Percentiles rank a stretch among this genome's conserved stretches.
Conservation (phyloP, 495 filamentous ascomycete species). For the Podospora tetraspora region DNA sequence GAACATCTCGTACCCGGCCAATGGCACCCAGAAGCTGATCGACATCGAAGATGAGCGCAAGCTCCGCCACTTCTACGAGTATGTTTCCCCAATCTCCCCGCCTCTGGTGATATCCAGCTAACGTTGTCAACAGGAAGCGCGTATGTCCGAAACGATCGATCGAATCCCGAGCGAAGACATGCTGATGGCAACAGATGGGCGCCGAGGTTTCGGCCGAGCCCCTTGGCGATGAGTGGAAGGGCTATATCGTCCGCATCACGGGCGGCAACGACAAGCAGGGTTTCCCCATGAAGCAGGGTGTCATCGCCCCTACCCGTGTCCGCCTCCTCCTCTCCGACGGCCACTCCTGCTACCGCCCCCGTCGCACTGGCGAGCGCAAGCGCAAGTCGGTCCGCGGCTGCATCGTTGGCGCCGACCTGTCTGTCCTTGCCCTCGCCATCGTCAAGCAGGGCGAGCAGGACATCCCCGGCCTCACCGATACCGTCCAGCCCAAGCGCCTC, state of each 20-base stretch:
- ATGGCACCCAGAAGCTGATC: conserved; percentile 98
- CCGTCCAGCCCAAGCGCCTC: conserved; percentile 93
- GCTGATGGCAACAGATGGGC: conserved; percentile 67
- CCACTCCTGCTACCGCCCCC: conserved; percentile 95
- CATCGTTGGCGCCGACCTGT: conserved; percentile 92
- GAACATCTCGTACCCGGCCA: conserved; percentile 97
- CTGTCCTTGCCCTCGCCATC: conserved; percentile 85
- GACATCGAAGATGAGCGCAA: conserved; percentile 97
- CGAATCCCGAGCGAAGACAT: conserved; percentile 10
- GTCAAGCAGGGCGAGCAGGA: conserved; percentile 96
- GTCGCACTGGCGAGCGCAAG: conserved; percentile 97
- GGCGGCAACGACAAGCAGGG: conserved; percentile 99
- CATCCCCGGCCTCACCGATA: conserved; percentile 92
- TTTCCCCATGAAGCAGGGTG: conserved; percentile 99
- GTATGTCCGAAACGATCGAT: conserved; percentile 25
- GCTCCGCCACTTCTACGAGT: conserved; percentile 55
- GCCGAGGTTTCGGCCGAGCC: conserved; percentile 89
- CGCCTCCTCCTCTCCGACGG: conserved; percentile 87
- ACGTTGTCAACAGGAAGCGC: conserved; percentile 29
- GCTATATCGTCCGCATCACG: conserved; percentile 96
- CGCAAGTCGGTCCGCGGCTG: conserved; percentile 96
- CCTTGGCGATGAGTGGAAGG: conserved; percentile 97
- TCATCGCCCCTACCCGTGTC: conserved; percentile 97
- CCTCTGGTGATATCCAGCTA: conserved; percentile 9
- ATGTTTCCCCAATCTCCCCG: conserved; percentile 29